Percentiles rank a stretch among this genome's conserved stretches.
Conservation (phyloP, 148 eudicot genomes). For the Diospyros kaki region DNA sequence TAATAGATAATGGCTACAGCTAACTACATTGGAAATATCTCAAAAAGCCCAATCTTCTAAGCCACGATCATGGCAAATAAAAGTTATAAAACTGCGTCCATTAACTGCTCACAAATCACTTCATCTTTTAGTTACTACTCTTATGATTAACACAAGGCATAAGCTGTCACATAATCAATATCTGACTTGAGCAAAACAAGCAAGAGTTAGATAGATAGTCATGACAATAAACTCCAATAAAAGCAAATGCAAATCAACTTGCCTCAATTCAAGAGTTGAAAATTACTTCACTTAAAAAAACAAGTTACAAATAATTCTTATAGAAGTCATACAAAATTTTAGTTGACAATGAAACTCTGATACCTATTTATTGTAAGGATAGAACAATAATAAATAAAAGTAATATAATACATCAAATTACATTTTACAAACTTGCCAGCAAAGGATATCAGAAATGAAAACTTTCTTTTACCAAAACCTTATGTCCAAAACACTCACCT, state of each 20-base stretch:
- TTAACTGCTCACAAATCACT: not conserved
- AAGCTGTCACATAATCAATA: slow-evolving; percentile 6
- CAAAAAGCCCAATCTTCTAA: not conserved
- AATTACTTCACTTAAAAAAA: not conserved
- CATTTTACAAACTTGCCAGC: not conserved
- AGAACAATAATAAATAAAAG: not conserved
- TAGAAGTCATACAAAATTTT: too few relatives aligned
- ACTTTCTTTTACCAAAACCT: not conserved
- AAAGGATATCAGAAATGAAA: not conserved
- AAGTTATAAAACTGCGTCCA: not conserved
- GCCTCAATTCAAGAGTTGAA: not conserved
- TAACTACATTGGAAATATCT: not conserved
- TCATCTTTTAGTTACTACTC: not conserved
- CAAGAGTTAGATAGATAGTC: not conserved
- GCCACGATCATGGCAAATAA: not conserved
- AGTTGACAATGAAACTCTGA: not conserved
- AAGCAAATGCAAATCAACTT: not conserved
- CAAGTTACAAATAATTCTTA: not conserved
- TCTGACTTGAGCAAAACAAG: not conserved
- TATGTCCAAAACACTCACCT: slow-evolving; percentile 41
- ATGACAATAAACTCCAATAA: not conserved
- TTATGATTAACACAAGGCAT: not conserved
- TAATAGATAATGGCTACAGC: not conserved
- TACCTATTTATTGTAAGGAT: not conserved
- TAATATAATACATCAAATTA: not conserved